These are phyloP conservation scores for Theobroma cacao DNA, from an alignment of 345 rosid species.

Conservation along the genomic window DNA sequence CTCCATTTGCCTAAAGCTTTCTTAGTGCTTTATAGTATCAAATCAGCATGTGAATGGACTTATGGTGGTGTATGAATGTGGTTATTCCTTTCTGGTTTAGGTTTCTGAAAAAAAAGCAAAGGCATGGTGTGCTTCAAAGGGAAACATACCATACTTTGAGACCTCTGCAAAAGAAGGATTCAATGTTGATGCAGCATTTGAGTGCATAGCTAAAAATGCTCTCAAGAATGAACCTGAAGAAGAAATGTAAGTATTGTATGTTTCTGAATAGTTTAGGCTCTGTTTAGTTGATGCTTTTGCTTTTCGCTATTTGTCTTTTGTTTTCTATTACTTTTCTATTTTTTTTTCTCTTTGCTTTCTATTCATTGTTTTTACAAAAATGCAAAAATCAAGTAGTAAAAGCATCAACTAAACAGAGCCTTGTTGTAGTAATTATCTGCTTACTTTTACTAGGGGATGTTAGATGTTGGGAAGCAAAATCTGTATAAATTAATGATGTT, in stretches of 20 bases:
- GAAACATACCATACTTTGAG: slow-evolving; percentile 89
- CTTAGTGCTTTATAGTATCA: neutral
- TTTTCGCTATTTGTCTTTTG: too few relatives aligned
- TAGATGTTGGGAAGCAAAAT: neutral
- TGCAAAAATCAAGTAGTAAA: too few relatives aligned
- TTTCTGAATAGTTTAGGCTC: slow-evolving; percentile 1
- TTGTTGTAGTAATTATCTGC: neutral
- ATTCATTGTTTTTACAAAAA: too few relatives aligned
- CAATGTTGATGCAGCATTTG: slow-evolving; percentile 88
- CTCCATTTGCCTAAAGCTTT: neutral
- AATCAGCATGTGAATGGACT: neutral
- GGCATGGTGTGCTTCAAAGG: slow-evolving; percentile 95
- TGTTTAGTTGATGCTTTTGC: too few relatives aligned
- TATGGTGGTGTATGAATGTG: neutral
- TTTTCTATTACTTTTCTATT: too few relatives aligned
- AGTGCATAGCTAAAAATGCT: slow-evolving; percentile 83
- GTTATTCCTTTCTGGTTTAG: slow-evolving; percentile 29
- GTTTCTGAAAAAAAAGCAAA: slow-evolving; percentile 88
- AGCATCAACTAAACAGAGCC: too few relatives aligned
- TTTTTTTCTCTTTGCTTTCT: too few relatives aligned
- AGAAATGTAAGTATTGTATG: slow-evolving; percentile 58
- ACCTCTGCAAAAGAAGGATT: slow-evolving; percentile 95
- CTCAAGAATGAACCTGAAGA: slow-evolving; percentile 89
- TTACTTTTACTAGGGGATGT: neutral
- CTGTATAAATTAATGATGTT: neutral